Percentiles rank a stretch among this genome's conserved stretches.
phyloP scores from a whole-genome alignment of 352 stramenopile species.

The Pythium diclinum region DNA sequence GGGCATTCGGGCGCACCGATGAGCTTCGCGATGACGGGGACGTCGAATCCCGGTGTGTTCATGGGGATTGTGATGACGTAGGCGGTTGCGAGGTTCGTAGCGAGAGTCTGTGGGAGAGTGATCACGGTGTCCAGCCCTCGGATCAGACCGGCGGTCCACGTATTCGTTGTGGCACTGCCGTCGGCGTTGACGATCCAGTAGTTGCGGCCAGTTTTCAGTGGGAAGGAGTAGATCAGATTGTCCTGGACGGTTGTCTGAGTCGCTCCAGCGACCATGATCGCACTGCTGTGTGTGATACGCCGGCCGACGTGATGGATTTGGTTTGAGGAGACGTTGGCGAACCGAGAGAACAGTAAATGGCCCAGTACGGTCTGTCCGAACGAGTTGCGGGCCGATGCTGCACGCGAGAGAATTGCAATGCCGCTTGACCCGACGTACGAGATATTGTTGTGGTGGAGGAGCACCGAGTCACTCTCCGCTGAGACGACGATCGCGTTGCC shows the following conservation, averaged over 20 bases:
- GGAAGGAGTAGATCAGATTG: conserved; percentile 62
- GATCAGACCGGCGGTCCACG: conserved; percentile 7
- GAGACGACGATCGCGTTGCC: conserved; percentile 72
- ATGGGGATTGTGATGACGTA: conserved; percentile 45
- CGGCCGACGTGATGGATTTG: conserved; percentile 68
- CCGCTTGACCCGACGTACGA: conserved; percentile 54
- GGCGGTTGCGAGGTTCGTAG: conserved; percentile 28
- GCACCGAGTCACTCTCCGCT: conserved; percentile 46
- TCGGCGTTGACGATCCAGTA: conserved; percentile 51
- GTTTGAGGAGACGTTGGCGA: conserved; percentile 65
- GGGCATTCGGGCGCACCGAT: conserved; percentile 57
- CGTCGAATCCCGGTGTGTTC: conserved; percentile 46
- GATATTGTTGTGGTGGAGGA: conserved; percentile 68
- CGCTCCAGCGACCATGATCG: conserved; percentile 50
- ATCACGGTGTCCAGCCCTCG: conserved; percentile 24
- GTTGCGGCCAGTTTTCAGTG: conserved; percentile 19
- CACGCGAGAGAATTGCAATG: conserved; percentile 45
- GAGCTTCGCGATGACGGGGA: conserved; percentile 64
- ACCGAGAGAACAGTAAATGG: conserved; percentile 40
- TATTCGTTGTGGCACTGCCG: conserved; percentile 23
- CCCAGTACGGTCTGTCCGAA: conserved; percentile 32
- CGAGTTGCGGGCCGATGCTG: conserved; percentile 35
- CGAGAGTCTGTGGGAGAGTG: conserved; percentile 35
- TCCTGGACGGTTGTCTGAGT: conserved; percentile 43
- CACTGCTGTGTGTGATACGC: conserved; percentile 45